Base-by-base conservation (phyloP, 2,329 filamentous ascomycete species). In the Colletotrichum acutatum region DNA sequence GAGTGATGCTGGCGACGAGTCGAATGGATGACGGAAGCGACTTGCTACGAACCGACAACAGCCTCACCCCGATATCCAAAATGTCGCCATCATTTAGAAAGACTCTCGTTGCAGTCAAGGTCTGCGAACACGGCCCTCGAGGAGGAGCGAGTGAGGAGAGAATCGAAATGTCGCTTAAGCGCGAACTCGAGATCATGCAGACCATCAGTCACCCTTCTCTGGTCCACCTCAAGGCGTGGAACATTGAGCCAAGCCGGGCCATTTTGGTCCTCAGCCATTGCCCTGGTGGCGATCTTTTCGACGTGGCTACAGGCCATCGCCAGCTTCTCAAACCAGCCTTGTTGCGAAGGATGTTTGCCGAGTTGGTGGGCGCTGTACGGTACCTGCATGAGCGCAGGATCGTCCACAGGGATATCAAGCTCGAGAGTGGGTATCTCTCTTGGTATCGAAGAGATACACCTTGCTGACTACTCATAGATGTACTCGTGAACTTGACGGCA, bases 391-490 rank as follows among this genome's bases (percentile, higher is more conserved):
- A 90, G 66, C 87, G 94, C 78, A 92, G 90, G 76, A 98, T 99
- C 80, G 96, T 98, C 66, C 97, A 99, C 81, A 91, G 97, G 73
- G 97, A 99, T 82, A 97, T 99, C 83, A 99, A 99, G 84, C 91
- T 99, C 72, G 97, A 99, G 87, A 90, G 94, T 97, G 89, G 84
- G 92, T 87, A 34, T 26, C n/a, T 34, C 56, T 22, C 30, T 11
- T 22, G 32, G 14, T 26, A 22, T 3, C 6, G 24, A 12, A 7
- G 1, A 9, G 26, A 5, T 5, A 66, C 28, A 30, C 22, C 30
- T 42, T 62, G 28, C 72, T 77, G 63, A 76, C 54, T 28, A 57
- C 19, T 68, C 16, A 7, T 79, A 97, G 95, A 98, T 82, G 94
- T 98, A 54, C 91, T 99, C 34, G 93, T 98, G 78, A 98, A 98